Base-by-base conservation (phyloP, 257 asterid genomes). In the Scutellaria baicalensis region DNA sequence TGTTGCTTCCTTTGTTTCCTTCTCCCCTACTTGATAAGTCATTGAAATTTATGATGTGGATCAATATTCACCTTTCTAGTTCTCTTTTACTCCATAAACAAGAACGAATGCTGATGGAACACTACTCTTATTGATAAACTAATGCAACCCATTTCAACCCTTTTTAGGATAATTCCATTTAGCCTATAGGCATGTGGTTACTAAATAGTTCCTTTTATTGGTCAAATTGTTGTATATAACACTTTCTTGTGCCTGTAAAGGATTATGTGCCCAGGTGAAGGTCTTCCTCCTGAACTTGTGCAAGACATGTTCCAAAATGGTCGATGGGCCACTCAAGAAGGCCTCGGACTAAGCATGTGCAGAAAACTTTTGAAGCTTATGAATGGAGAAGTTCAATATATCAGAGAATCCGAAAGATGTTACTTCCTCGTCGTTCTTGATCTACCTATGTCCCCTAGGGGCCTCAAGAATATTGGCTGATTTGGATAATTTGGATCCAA, bases 301-400 rank as follows among this genome's bases (percentile, higher is more conserved):
- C 87, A 82, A 71, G 98, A 93, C 81, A 87, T 87, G 96, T 93
- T 93, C 83, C 89, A 83, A 55, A 81, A 81, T 71, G 81, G 79
- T 66, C 78, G 79, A 74, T 90, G 95, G 97, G 78, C 57, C 45
- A 84, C 90, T 56, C 89, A 78, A 68, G 95, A 93, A 84, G 98
- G 97, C 45, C 74, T 90, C 47, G 93, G 93, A 23, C 79, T 93
- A 51, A 83, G 92, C 78, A 85, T 83, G 82, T 85, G 90, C 85
- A 58, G 89, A 64, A 90, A 86, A 70, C 71, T 90, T 47, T 61
- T 93, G 85, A 93, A 83, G 84, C 93, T 74, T 11, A 90, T 93
- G 98, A 82, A 85, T 38, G 98, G 98, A 33, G 97, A 90, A 75
- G 94, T 93, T 70, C 96, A 85, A 56, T 93, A 90, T 38, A 84